Base-by-base conservation (phyloP, 345 rosid species). In the Arabidopsis suecica region DNA sequence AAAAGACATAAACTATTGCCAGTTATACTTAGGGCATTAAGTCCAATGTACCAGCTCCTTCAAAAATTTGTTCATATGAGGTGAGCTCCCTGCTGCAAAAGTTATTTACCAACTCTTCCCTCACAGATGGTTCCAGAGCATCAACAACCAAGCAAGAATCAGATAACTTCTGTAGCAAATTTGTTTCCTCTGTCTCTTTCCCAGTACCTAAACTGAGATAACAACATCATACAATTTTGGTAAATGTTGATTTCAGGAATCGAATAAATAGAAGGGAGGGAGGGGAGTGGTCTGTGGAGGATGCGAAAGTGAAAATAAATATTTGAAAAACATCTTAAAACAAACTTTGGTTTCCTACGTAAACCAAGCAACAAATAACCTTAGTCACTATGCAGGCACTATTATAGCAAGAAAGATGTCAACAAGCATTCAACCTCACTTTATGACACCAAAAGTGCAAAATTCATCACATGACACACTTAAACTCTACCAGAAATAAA, bases 141-240 rank as follows among this genome's bases (percentile, higher is more conserved):
- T 95, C 90, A 82, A 95, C 99, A 61, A 95, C 99, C 78, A 95
- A 87, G 79, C 99, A 95, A 75, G 98, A 91, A 85, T 92, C 91
- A 72, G 98, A 88, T 78, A 95, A 85, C 68, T 92, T 89, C 84
- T 90, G 96, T 79, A 95, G 87, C 78, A 92, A 76, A 81, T 90
- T 90, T 70, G 87, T 70, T 81, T 90, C 98, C 83, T 95, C 98
- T 2, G 88, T 80, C 83, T 95, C 99, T 84, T 90, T 95, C 54
- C 98, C 99, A 41, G 97, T 95, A 78, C 99, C 99, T 87, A 95
- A 86, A 82, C 98, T 95, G 98, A 80, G 71, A 85, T 68, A 30
- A 78, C 75, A 83, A 48, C 68, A 68, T 3, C 34, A 65, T 22
- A 60, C 13, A 32, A 23, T 41, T 65, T 49, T 38, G 51, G 69